These are phyloP conservation scores for Coffea humblotiana DNA, from an alignment of 305 asterid genomes.

Conservation along the genomic window DNA sequence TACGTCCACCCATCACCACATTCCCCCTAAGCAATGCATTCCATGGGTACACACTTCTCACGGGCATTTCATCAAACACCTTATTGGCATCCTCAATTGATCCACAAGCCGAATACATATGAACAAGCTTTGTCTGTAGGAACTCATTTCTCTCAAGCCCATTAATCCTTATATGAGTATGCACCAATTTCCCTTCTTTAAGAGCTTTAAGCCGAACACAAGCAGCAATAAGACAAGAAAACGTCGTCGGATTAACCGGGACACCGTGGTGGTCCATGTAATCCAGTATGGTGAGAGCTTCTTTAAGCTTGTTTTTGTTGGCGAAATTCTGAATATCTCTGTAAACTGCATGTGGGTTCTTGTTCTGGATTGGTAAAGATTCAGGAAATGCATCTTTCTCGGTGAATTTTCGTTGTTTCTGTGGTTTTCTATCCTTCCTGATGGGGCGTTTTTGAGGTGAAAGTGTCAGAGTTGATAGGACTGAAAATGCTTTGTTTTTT, in stretches of 20 bases:
- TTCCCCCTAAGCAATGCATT: conserved; percentile 90
- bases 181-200: conserved; percentile 58
- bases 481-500: conserved; percentile 31
- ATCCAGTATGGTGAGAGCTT: conserved; percentile 70
- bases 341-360: conserved; percentile 73
- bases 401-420: conserved; percentile 29
- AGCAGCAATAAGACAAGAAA: conserved; percentile 60
- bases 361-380: conserved; percentile 54
- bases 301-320: conserved; percentile 60
- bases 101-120: conserved; percentile 68
- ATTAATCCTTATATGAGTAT: conserved; percentile 59
- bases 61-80: conserved; percentile 63
- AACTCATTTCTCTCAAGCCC: conserved; percentile 70
- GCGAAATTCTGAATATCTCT: conserved; percentile 69
- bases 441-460: conserved; percentile 14
- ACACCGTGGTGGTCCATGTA: conserved; percentile 72
- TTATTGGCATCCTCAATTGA: conserved; percentile 65
- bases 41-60: conserved; percentile 76
- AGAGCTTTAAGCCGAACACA: conserved; percentile 50
- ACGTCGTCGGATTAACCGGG: conserved; percentile 76
- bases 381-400: conserved; percentile 49
- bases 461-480: conserved; percentile 22
- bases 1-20: conserved; percentile 64
- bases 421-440: conserved; percentile 10
- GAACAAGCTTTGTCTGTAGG: conserved; percentile 69